A percentile compares a stretch with the other conserved stretches of the same genome.
Evolutionary conservation across 2,329 filamentous ascomycete species (phyloP).

Genomic region (Aspergillus sp.): DNA sequence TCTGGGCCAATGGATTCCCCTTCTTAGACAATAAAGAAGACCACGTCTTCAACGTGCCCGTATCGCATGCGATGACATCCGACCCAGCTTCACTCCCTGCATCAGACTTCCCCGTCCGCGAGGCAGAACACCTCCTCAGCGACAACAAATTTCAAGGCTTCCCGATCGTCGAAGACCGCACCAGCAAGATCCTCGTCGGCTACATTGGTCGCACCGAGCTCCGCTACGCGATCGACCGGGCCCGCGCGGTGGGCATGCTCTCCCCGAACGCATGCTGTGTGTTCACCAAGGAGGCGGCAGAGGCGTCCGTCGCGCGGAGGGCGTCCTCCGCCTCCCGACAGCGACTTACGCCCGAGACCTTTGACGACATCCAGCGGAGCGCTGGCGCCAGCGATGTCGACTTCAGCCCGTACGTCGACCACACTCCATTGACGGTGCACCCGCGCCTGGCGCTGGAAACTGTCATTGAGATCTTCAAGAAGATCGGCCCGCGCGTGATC

Average conservation of each 20-base stretch:
- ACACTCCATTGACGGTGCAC: slow-evolving; percentile 86
- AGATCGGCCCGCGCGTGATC: slow-evolving; percentile 92
- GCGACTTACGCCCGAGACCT: slow-evolving; percentile 48
- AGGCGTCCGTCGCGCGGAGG: slow-evolving; percentile 30
- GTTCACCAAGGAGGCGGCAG: slow-evolving; percentile 60
- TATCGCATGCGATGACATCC: slow-evolving; percentile 83
- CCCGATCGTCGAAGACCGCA: slow-evolving; percentile 76
- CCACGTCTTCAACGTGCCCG: slow-evolving; percentile 91
- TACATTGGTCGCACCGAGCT: slow-evolving; percentile 93
- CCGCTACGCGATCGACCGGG: slow-evolving; percentile 81
- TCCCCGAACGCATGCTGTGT: slow-evolving; percentile 68
- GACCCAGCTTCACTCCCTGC: slow-evolving; percentile 73
- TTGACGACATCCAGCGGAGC: slow-evolving; percentile 60
- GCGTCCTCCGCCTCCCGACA: slow-evolving; percentile 26
- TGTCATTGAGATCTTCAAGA: slow-evolving; percentile 97
- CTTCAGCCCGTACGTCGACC: slow-evolving; percentile 83
- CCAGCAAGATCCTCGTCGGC: slow-evolving; percentile 72
- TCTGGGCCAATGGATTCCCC: slow-evolving; percentile 96
- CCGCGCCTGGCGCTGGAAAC: slow-evolving; percentile 90
- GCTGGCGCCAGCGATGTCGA: slow-evolving; percentile 64
- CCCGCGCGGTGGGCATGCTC: slow-evolving; percentile 67
- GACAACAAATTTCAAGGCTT: slow-evolving; percentile 89
- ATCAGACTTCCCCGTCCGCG: slow-evolving; percentile 69
- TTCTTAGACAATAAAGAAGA: slow-evolving; percentile 98
- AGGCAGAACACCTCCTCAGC: slow-evolving; percentile 72